Base-by-base conservation (phyloP, 2,329 filamentous ascomycete genomes). In the Diaporthe citriasiana region DNA sequence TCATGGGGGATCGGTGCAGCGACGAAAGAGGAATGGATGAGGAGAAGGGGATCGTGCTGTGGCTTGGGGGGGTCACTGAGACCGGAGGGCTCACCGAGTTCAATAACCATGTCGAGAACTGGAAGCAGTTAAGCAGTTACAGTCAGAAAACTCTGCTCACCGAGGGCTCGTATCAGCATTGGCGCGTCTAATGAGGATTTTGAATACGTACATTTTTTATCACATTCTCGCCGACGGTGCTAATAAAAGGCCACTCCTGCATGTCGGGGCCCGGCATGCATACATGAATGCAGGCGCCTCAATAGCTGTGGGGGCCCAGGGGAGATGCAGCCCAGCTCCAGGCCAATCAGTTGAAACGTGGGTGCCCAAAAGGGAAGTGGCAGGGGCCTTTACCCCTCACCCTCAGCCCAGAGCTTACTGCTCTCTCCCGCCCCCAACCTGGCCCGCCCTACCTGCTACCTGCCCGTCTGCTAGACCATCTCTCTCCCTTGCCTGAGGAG, bases 111-210 rank as follows among this genome's bases (percentile, higher is more conserved):
- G 42, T 12, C 13, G 13, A 38, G 25, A 25, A 51, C 19, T 15
- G 3, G 38, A n/a, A 51, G 30, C 27, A 38, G 33, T 33, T 35
- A n/a, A 51, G 30, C 27, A 38, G 33, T 33, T 35, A 25, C 13
- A 40, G 45, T 66, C 33, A 50, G 63, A 66, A 25, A 66, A 38
- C 10, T 25, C 22, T 19, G 30, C 63, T 38, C 22, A 38, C 63
- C 63, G 63, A 66, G 47, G 33, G 63, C 33, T 50, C 60, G 42
- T 66, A 35, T 66, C 19, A 50, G 45, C 7, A 51, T 51, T 38
- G 63, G 47, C 63, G 63, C 47, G 60, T 51, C 45, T 51, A 3
- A 35, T 25, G 33, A 27, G 45, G 19, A 50, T n/a, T 42, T 42
- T 27, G n/a, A 66, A 38, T 8, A 50, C 63, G n/a, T 66, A n/a